phyloP scores from a whole-genome alignment of 257 asterid genomes.

The Nicotiana otophora region DNA sequence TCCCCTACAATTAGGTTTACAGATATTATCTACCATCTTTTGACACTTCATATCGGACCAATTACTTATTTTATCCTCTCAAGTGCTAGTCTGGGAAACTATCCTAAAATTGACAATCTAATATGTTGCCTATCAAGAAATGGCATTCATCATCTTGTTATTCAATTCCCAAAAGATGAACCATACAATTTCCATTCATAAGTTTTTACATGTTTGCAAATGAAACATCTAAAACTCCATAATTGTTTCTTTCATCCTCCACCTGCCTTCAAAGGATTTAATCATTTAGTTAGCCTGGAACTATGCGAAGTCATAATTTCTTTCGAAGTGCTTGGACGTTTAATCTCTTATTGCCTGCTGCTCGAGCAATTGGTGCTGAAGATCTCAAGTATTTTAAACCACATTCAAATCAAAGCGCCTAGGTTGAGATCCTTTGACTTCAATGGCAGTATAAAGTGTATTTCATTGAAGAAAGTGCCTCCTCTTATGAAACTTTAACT shows the following conservation, averaged over 20 bases:
- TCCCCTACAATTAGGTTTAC: not conserved
- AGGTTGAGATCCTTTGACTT: too few species aligned
- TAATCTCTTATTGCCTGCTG: not conserved
- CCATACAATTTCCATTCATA: not conserved
- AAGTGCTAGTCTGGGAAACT: not conserved
- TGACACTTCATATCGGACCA: conserved; percentile 8
- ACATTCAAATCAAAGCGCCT: too few species aligned
- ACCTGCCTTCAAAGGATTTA: conserved; percentile 4
- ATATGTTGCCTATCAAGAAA: not conserved
- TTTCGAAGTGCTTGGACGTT: not conserved
- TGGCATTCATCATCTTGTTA: not conserved
- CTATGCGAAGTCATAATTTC: not conserved
- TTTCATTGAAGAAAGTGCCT: too few species aligned
- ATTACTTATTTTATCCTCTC: not conserved
- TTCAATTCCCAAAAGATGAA: not conserved
- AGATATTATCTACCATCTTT: not conserved
- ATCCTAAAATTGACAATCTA: not conserved
- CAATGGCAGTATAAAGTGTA: too few species aligned
- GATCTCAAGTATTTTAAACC: not conserved
- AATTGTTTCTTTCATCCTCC: conserved; percentile 9
- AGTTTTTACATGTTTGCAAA: not conserved
- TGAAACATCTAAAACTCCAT: not conserved
- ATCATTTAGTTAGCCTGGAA: not conserved
- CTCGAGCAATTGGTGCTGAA: not conserved
- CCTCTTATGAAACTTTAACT: too few species aligned